Percentiles rank a stretch among this genome's conserved stretches.
These are phyloP conservation scores for Sclerotinia trifoliorum DNA, from an alignment of 2,329 filamentous ascomycete genomes.

Conservation along the genomic window DNA sequence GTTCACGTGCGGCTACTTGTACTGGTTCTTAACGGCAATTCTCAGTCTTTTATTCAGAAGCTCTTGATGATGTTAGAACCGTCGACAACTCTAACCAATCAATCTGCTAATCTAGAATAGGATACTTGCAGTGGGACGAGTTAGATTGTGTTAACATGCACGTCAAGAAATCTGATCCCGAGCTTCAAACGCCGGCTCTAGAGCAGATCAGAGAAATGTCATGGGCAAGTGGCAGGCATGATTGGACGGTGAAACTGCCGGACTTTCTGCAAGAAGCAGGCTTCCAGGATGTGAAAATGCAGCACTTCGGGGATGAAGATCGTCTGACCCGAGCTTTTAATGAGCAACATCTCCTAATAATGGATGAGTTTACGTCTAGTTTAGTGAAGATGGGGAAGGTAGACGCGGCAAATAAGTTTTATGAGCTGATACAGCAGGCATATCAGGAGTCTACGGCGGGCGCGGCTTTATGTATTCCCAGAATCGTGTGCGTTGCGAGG, in stretches of 20 bases:
- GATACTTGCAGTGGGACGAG: constrained; percentile 17
- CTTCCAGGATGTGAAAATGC: neutral
- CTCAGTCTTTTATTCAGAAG: neutral
- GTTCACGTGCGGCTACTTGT: constrained; percentile 2
- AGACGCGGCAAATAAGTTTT: neutral
- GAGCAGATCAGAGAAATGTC: neutral
- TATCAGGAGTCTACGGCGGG: neutral
- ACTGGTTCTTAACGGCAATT: neutral
- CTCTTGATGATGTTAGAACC: constrained; percentile 2
- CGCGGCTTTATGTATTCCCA: constrained; percentile 1
- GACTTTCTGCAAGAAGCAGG: neutral
- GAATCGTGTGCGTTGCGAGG: neutral
- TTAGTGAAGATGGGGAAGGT: constrained; percentile 1
- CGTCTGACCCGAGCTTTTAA: constrained; percentile 1
- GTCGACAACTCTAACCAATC: too few relatives aligned
- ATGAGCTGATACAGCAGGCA: neutral
- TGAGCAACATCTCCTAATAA: constrained; percentile 9
- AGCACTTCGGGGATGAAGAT: constrained; percentile 5
- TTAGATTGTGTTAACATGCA: constrained; percentile 12
- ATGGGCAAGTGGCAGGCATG: constrained; percentile 1
- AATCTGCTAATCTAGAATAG: neutral
- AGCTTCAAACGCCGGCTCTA: neutral
- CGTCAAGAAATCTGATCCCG: neutral
- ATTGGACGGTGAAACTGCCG: neutral
- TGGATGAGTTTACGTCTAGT: constrained; percentile 9